Evolutionary conservation across 2,329 filamentous ascomycete species (phyloP).

Genomic region (Stemphylium beticola): DNA sequence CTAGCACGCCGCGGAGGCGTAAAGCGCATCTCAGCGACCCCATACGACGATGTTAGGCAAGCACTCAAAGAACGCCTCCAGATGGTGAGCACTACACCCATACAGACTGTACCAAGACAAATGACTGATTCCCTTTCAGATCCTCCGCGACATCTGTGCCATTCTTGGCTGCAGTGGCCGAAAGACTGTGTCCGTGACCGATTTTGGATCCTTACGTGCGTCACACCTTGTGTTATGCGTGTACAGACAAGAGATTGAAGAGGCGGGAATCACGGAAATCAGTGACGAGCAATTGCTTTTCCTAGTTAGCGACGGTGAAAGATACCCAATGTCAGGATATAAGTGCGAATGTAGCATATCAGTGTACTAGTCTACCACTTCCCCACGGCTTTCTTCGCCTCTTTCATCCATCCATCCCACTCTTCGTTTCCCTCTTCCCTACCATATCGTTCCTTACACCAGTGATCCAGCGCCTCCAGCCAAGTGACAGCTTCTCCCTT

Average conservation of each 20-base stretch:
- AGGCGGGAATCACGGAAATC: too few species aligned
- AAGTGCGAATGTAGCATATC: too few species aligned
- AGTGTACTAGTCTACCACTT: slow-evolving; percentile 6
- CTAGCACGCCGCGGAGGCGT: slow-evolving; percentile 78
- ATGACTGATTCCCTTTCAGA: slow-evolving; percentile 20
- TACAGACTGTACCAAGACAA: too few species aligned
- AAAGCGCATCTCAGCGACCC: slow-evolving; percentile 69
- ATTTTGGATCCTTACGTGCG: too few species aligned
- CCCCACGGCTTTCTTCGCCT: not conserved
- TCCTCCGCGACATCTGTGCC: slow-evolving; percentile 31
- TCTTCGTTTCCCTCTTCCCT: not conserved
- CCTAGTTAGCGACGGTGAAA: not conserved
- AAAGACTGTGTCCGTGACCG: slow-evolving; percentile 38
- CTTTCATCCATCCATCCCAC: slow-evolving; percentile 8
- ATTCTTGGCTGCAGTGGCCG: slow-evolving; percentile 36
- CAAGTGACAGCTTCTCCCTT: slow-evolving; percentile 8
- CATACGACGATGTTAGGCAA: slow-evolving; percentile 68
- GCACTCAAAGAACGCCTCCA: slow-evolving; percentile 60
- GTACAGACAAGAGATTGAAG: too few species aligned
- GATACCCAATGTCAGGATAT: not conserved
- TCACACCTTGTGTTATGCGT: too few species aligned
- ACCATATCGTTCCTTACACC: not conserved
- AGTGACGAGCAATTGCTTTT: not conserved
- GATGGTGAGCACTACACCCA: slow-evolving; percentile 17
- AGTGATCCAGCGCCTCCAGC: slow-evolving; percentile 10